Base-by-base conservation (phyloP, 306 rosid genomes). In the Elaeagnus macrophylla region DNA sequence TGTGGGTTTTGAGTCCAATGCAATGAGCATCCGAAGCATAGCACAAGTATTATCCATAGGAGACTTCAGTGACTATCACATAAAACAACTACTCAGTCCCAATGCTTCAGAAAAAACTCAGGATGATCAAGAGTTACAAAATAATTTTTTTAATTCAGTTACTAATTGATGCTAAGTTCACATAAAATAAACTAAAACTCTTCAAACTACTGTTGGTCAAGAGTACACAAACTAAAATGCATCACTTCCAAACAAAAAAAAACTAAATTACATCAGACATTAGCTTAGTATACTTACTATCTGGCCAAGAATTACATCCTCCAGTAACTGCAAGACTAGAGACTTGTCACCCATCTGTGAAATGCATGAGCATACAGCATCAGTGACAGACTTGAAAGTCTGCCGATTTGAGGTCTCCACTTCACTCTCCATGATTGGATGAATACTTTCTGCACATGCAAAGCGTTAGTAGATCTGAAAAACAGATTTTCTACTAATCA, bases 31-130 rank as follows among this genome's bases (percentile, higher is more conserved):
- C 59, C 89, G 81, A 39, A 89, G 81, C 75, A 89, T 73, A 56
- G 93, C 82, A 57, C 84, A 89, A 47, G 55, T 12, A 54, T 80
- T 89, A 64, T 78, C 86, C 52, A 89, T 39, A n/a, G 82, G 82
- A 49, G 80, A 85, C 66, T 66, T 80, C 61, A 57, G 64, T 32
- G 39, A 16, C 91, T 82, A 78, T 37, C 38, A 50, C 10, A 73
- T 48, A 69, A 65, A 48, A 3, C 40, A 64, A 71, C 32, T 56
- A 9, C 47, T 51, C 8, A 48, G 53, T 66, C 39, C 75, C 66
- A 25, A 25, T 54, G 45, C 36, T 43, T 54, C 37, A 45, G 45
- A 52, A 25, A 5, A 25, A 25, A 25, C 32, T 25, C 32, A 25
- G 32, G 32, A 25, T 25, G 32, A 25, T 25, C 32, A 25, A 5